Evolutionary conservation across 352 stramenopile genomes (phyloP).

Genomic region (Pythium angustatum): DNA sequence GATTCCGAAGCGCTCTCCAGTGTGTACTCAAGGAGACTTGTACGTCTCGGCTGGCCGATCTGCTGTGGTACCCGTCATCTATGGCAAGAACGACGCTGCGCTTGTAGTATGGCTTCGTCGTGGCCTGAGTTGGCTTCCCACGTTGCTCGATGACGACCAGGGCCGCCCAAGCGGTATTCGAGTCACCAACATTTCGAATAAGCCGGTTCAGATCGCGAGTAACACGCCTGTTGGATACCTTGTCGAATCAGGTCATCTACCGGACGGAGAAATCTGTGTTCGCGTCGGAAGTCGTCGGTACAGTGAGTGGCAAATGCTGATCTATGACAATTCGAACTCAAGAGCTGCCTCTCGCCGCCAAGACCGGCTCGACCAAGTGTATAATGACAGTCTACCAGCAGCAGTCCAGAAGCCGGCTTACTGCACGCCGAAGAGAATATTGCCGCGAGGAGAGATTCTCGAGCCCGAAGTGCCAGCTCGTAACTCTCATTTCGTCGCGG

Average conservation of each 20-base stretch:
- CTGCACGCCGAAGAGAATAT: not conserved
- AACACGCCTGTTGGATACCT: slow-evolving; percentile 4
- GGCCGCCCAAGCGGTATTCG: not conserved
- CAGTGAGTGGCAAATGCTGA: not conserved
- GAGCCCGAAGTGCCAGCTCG: not conserved
- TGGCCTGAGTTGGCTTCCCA: slow-evolving; percentile 1
- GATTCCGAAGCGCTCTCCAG: not conserved
- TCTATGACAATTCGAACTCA: not conserved
- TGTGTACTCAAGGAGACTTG: not conserved
- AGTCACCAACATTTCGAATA: not conserved
- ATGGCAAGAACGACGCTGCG: not conserved
- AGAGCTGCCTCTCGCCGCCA: not conserved
- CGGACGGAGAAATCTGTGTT: not conserved
- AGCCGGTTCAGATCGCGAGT: not conserved
- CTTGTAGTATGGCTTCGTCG: slow-evolving; percentile 10
- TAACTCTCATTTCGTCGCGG: not conserved
- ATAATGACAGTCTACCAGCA: not conserved
- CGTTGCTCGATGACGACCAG: not conserved
- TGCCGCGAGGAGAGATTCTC: not conserved
- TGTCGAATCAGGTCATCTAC: slow-evolving; percentile 6
- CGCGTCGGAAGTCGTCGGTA: slow-evolving; percentile 1
- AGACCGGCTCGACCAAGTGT: not conserved
- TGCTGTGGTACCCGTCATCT: not conserved
- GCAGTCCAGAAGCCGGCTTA: not conserved
- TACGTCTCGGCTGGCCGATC: not conserved